A percentile compares a stretch with the other conserved stretches of the same genome.
Evolutionary conservation across 192 early-diverging fungal species (phyloP).

Genomic region (Chytriomyces confervae): DNA sequence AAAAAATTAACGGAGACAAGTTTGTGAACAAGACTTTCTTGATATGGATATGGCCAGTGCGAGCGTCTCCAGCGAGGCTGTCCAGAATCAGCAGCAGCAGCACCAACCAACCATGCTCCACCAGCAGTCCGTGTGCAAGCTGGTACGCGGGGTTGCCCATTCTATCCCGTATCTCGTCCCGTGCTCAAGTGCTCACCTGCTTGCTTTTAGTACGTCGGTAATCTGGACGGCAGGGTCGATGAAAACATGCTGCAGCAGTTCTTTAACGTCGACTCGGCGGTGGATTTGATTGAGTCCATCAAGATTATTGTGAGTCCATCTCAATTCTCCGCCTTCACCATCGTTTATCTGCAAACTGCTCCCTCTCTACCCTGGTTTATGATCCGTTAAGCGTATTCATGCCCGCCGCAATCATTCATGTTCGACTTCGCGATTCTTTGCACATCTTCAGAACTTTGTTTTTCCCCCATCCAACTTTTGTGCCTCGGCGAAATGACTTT

Average conservation of each 20-base stretch:
- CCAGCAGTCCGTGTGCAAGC: constrained; percentile 19
- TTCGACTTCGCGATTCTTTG: too few species aligned
- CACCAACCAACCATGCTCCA: constrained; percentile 12
- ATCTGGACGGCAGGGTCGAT: constrained; percentile 81
- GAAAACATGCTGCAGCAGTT: constrained; percentile 76
- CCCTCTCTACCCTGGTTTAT: too few species aligned
- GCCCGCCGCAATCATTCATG: too few species aligned
- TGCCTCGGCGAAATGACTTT: too few species aligned
- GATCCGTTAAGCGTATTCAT: too few species aligned
- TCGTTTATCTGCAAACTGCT: too few species aligned
- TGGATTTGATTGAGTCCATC: constrained; percentile 66
- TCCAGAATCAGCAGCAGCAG: background rate
- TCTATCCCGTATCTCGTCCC: background rate
- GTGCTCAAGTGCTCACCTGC: background rate
- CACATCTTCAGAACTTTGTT: too few species aligned
- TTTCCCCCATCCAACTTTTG: too few species aligned
- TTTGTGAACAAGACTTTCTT: too few species aligned
- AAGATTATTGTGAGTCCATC: constrained; percentile 71
- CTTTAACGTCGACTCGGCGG: constrained; percentile 62
- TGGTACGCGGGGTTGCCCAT: constrained; percentile 12
- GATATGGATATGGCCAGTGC: background rate
- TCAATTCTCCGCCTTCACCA: too few species aligned
- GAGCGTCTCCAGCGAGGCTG: background rate
- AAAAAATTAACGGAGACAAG: too few species aligned
- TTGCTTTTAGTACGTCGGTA: constrained; percentile 73